Evolutionary conservation across 2,329 filamentous ascomycete genomes (phyloP).

Genomic region (Xylariaceae sp.): DNA sequence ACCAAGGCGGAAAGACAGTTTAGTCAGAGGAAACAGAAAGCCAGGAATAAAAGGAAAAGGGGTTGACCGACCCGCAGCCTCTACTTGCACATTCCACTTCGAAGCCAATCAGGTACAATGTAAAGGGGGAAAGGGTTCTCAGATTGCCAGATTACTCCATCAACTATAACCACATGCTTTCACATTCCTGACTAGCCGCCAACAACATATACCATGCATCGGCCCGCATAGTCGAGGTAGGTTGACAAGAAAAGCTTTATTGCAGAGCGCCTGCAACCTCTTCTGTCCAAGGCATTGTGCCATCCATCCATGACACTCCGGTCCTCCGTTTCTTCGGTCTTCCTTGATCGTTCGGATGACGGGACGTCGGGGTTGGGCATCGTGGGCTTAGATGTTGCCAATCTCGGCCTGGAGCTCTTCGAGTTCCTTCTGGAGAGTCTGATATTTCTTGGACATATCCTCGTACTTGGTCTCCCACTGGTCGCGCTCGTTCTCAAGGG

Average conservation of each 20-base stretch:
- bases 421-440: constrained; percentile 67
- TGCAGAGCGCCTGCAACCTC: too few relatives aligned
- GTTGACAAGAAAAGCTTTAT: constrained; percentile 9
- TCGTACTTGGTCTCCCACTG: constrained; percentile 98
- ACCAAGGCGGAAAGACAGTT: constrained; percentile 79
- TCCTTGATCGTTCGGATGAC: background rate
- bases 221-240: constrained; percentile 14
- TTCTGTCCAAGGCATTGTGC: too few relatives aligned
- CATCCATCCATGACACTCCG: too few relatives aligned
- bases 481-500: constrained; percentile 85
- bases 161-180: constrained; percentile 10
- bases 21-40: constrained; percentile 65
- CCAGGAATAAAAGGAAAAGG: constrained; percentile 47
- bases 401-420: constrained; percentile 87
- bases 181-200: background rate
- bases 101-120: constrained; percentile 7
- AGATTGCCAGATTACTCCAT: constrained; percentile 4
- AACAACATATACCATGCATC: too few relatives aligned
- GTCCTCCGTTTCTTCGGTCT: background rate
- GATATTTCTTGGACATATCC: constrained; percentile 93
- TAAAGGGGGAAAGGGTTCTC: background rate
- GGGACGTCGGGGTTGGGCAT: background rate
- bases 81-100: constrained; percentile 15
- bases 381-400: constrained; percentile 71
- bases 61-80: constrained; percentile 18